A percentile compares a stretch with the other conserved stretches of the same genome.
Evolutionary conservation across 1,139 yeast species (phyloP).

Genomic region (Suhomyces terraborum): DNA sequence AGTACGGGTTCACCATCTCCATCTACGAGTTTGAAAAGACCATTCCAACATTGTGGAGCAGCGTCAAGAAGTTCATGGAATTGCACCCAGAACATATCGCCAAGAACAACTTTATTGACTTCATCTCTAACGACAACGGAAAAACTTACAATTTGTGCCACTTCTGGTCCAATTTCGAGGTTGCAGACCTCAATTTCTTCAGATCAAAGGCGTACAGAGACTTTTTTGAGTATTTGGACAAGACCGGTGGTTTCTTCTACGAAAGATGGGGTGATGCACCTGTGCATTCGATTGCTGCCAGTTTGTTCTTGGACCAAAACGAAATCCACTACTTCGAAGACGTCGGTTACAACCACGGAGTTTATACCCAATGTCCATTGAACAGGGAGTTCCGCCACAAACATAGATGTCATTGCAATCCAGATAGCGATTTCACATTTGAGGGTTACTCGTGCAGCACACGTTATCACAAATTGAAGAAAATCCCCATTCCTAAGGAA

Average conservation of each 20-base stretch:
- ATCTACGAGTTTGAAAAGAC: conserved; percentile 60
- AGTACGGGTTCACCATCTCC: conserved; percentile 69
- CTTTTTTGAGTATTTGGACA: conserved; percentile 72
- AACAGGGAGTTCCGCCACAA: conserved; percentile 44
- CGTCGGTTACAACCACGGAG: conserved; percentile 79
- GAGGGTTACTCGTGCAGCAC: conserved; percentile 57
- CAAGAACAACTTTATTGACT: conserved; percentile 48
- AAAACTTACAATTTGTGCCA: conserved; percentile 77
- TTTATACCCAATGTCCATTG: conserved; percentile 59
- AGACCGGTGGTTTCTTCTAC: conserved; percentile 84
- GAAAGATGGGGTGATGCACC: conserved; percentile 99
- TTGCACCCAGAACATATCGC: conserved; percentile 49
- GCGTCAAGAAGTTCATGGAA: conserved; percentile 51
- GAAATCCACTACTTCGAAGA: conserved; percentile 79
- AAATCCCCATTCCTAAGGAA: conserved; percentile 45
- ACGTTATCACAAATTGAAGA: conserved; percentile 49
- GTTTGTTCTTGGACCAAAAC: conserved; percentile 63
- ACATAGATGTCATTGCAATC: conserved; percentile 53
- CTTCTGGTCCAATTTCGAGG: conserved; percentile 92
- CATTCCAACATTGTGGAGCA: conserved; percentile 61
- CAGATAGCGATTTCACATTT: conserved; percentile 54
- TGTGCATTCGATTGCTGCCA: conserved; percentile 80
- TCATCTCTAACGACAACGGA: conserved; percentile 62
- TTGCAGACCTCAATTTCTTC: conserved; percentile 79
- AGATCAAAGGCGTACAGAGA: conserved; percentile 63